Evolutionary conservation across 192 early-diverging fungal species (phyloP), one percentile per base, ranked within the genome.

Genomic region (Bifiguratus adelaidae): DNA sequence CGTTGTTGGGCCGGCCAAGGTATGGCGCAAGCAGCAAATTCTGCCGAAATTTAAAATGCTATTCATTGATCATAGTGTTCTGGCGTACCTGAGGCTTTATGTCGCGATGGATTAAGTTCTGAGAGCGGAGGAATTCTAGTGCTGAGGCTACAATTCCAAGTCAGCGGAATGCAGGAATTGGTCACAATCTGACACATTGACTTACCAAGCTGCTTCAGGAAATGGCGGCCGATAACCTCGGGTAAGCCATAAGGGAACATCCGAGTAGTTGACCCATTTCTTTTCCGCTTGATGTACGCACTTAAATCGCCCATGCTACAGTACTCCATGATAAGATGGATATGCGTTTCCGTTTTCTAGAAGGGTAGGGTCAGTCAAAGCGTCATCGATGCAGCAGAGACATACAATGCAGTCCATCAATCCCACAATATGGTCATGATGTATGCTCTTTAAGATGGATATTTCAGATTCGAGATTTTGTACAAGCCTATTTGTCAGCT

Each of bases 401-500:
- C 56, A 26, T 77, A 91, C 86, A 70, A 86, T 70, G 61, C 92
- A 92, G 55, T 91, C 88, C 13, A 86, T 67, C 37, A 99, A 74
- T 40, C 76, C 81, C 3, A 99, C 96, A 43, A 99, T 86, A 37
- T 92, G 76, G 41, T 65, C 65, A 67, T 97, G 93, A 37, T 71
- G 69, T 37, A 91, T 86, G 1, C 79, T 74, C 42, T 86, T 87
- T 44, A 99, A 67, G 37, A 99, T 97, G 41, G 71, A 74, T 61
- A 99, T 99, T 63, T 99, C 96, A 12, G 85, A 91, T 47, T 94
- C 90, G 34, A 99, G 73, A 63, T 94, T 96, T 63, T 92, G 92
- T 18, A 88, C 62, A 46, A 99, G 74, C 41, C 91, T 88, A 37
- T 82, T 72, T 27, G 93, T 95, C 20, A 99, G 74, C 72, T 89